Conservation (phyloP, 768 basidiomycete genomes). For the Pleurotus platypus region DNA sequence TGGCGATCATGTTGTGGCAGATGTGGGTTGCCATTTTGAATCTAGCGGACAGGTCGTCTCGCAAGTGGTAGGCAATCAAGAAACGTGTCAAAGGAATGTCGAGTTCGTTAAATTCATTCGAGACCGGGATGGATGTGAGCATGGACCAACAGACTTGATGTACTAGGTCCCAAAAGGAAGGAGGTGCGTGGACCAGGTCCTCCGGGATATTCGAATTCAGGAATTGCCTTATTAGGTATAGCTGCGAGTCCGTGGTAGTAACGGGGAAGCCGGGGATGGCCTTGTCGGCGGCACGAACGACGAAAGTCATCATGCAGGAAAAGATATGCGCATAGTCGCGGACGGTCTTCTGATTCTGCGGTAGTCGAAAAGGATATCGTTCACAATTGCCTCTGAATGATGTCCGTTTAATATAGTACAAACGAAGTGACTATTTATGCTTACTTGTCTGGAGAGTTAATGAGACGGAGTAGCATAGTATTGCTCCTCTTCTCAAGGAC, state of each 20-base stretch:
- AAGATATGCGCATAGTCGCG: background rate
- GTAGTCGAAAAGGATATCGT: background rate
- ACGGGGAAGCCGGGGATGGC: background rate
- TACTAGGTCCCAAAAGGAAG: too few species aligned
- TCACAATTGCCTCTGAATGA: background rate
- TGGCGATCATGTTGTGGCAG: background rate
- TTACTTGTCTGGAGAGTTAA: background rate
- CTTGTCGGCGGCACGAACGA: background rate
- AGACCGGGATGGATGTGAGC: background rate
- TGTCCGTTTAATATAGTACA: background rate
- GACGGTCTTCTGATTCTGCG: background rate
- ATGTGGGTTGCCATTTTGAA: background rate
- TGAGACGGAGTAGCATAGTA: background rate
- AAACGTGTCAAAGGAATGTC: background rate
- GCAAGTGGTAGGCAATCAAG: constrained; percentile 4
- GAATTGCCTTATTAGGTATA: too few species aligned
- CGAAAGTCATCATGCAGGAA: background rate
- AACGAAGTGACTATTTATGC: background rate
- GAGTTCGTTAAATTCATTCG: background rate
- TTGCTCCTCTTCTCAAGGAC: background rate
- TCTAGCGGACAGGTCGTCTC: background rate
- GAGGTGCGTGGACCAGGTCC: background rate
- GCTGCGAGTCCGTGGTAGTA: background rate
- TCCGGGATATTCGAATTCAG: too few species aligned
- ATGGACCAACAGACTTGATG: background rate